phyloP scores from a whole-genome alignment of 305 asterid genomes.

The Ajuga reptans region DNA sequence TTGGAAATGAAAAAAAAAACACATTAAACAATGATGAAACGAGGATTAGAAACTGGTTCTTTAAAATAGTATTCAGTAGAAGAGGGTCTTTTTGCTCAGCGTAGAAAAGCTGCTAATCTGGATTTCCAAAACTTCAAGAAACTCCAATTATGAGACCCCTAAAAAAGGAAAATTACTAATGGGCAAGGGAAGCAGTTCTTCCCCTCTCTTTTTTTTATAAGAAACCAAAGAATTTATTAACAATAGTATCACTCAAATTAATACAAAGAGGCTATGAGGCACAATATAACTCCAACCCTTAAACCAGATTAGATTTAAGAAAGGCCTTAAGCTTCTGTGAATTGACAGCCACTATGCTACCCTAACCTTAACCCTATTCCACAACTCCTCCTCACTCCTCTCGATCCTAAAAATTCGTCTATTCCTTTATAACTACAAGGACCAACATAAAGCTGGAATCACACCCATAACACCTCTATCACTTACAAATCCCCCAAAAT shows the following conservation, averaged over 20 bases:
- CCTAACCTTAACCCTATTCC: neutral
- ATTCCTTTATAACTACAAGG: neutral
- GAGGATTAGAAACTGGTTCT: neutral
- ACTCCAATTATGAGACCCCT: neutral
- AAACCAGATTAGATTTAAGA: neutral
- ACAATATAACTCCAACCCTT: neutral
- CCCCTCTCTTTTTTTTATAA: too few relatives aligned
- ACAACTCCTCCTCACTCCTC: neutral
- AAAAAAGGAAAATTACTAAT: neutral
- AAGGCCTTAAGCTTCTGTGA: neutral
- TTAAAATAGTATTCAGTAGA: neutral
- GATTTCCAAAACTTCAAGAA: neutral
- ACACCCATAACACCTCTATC: neutral
- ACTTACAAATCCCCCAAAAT: neutral
- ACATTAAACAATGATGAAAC: neutral
- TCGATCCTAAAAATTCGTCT: neutral
- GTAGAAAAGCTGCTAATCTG: conserved; percentile 1
- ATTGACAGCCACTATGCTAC: neutral
- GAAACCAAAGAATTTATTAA: too few relatives aligned
- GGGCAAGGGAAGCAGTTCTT: neutral
- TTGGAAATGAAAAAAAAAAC: neutral
- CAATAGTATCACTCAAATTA: neutral
- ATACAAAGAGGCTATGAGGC: neutral
- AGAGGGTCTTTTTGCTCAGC: neutral
- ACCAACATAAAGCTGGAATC: neutral